A percentile compares a stretch with the other conserved stretches of the same genome.
Conservation (phyloP, 768 basidiomycete genomes). For the Cystofilobasidium capitatum region DNA sequence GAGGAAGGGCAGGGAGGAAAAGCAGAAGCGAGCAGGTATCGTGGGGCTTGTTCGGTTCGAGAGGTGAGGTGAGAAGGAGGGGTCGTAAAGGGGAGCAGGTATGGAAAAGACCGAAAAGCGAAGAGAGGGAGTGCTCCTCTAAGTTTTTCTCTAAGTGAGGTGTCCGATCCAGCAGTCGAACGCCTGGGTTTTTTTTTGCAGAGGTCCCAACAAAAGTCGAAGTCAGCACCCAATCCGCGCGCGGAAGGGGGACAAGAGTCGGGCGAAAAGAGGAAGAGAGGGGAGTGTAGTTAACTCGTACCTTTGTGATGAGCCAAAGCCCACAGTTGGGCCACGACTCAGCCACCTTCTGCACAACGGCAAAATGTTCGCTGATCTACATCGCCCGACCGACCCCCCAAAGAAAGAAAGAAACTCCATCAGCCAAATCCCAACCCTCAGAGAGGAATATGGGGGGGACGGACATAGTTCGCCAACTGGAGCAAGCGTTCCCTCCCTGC, state of each 20-base stretch:
- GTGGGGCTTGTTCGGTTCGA: too few species aligned
- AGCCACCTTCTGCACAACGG: neutral
- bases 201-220: neutral
- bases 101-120: too few species aligned
- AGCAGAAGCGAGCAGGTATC: too few species aligned
- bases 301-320: constrained; percentile 3
- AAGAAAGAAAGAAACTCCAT: too few species aligned
- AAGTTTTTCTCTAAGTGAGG: too few species aligned
- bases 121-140: too few species aligned
- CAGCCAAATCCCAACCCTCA: too few species aligned
- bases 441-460: neutral
- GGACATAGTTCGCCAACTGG: neutral
- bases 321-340: neutral
- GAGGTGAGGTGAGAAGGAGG: too few species aligned
- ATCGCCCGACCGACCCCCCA: neutral
- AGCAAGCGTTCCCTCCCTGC: neutral
- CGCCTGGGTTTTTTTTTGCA: neutral
- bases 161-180: constrained; percentile 3
- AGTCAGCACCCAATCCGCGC: neutral
- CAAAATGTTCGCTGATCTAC: neutral
- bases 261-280: too few species aligned
- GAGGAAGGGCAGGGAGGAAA: too few species aligned
- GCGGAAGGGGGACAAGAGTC: neutral
- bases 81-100: too few species aligned
- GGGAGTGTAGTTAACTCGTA: too few species aligned